Evolutionary conservation across 345 rosid genomes (phyloP), one percentile per base, ranked within the genome.

Genomic region (Fremontodendron californicum): DNA sequence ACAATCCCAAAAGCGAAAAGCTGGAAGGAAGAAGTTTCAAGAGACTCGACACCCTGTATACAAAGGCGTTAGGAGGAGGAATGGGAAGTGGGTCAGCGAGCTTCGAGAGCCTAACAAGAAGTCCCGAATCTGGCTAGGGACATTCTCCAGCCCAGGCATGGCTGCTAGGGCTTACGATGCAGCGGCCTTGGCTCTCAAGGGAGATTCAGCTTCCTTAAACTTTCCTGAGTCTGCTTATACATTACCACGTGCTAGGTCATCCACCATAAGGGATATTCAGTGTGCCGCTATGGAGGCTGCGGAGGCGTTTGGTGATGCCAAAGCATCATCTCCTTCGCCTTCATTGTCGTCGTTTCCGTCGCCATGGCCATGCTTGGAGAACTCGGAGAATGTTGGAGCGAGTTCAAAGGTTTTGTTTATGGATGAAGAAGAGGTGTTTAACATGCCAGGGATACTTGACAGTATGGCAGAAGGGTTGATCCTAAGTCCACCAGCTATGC

Each of bases 401-500:
- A 37, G 70, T 31, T 66, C 77, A 0, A 9, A 43, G 42, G 77
- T 54, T 19, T 25, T 51, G 78, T 81, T 77, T 49, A 13, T 79
- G 71, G 93, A 89, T 18, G 90, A 89, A 52, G 93, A 89, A 45
- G 90, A 89, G 81, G 33, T 89, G 71, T 89, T 89, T 77, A 87
- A 89, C 76, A 87, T 89, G 90, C 93, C 86, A 1, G 86, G 78
- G 6, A 80, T 89, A 64, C 74, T 89, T 16, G 84, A 85, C 45
- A 71, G 85, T 49, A 79, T 89, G 90, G 93, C 93, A 0, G 93
- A 89, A 78, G 93, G 90, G 61, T 64, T 89, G 78, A 83, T 89
- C 51, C 65, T 86, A 9, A 84, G 88, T 21, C 93, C 93, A 12
- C 90, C 83, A 5, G 88, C 84, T 4, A 46, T 83, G 86, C 70